These are phyloP conservation scores for Cucumis cinereus DNA, from an alignment of 306 rosid genomes.

Conservation along the genomic window DNA sequence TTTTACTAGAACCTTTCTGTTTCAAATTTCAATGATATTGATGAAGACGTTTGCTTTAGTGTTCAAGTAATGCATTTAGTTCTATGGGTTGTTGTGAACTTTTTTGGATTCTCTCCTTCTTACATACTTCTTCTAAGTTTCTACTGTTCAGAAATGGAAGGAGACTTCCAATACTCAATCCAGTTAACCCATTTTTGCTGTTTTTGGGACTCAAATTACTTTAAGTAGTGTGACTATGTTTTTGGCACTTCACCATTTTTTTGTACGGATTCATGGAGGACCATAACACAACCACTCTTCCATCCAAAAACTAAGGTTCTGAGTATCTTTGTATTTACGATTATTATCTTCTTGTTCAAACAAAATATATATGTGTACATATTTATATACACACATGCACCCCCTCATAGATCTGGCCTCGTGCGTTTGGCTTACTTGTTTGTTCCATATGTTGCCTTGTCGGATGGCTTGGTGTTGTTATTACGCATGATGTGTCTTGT, in stretches of 20 bases:
- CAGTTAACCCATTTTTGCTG: background rate
- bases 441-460: too few relatives aligned
- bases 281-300: slow-evolving; percentile 91
- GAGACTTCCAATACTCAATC: background rate
- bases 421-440: too few relatives aligned
- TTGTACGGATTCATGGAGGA: slow-evolving; percentile 90
- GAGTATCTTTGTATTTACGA: background rate
- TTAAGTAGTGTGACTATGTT: background rate
- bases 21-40: too few relatives aligned
- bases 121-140: too few relatives aligned
- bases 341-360: background rate
- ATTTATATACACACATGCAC: too few relatives aligned
- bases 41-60: background rate
- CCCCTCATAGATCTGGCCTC: too few relatives aligned
- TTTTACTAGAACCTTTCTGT: too few relatives aligned
- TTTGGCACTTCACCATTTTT: too few relatives aligned
- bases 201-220: background rate
- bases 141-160: too few relatives aligned
- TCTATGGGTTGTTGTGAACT: background rate
- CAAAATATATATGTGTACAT: too few relatives aligned
- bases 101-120: background rate
- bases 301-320: slow-evolving; percentile 76
- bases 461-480: too few relatives aligned
- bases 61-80: background rate
- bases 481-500: too few relatives aligned